phyloP scores from a whole-genome alignment of 2,329 filamentous ascomycete species.

The Elsinoe perseae region DNA sequence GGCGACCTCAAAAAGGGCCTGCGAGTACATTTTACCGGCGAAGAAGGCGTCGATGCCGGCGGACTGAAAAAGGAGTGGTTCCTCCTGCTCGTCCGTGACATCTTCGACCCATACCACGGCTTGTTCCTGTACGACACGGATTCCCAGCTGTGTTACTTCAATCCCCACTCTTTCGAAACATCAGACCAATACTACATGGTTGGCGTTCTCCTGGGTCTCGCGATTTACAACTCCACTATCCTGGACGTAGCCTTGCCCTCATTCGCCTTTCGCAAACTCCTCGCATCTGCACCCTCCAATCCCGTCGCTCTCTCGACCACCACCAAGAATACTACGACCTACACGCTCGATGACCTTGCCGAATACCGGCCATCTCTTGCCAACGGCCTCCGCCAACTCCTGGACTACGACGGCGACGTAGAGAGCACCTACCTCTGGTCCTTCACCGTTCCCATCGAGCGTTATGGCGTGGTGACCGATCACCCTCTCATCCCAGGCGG shows the following conservation, averaged over 20 bases:
- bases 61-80: constrained; percentile 95
- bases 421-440: constrained; percentile 71
- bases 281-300: constrained; percentile 64
- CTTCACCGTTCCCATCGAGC: constrained; percentile 69
- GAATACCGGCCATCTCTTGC: constrained; percentile 74
- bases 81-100: constrained; percentile 73
- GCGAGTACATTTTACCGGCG: constrained; percentile 74
- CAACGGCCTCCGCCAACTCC: constrained; percentile 62
- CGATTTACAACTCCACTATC: constrained; percentile 93
- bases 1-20: constrained; percentile 88
- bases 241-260: constrained; percentile 80
- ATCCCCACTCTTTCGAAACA: constrained; percentile 79
- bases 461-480: constrained; percentile 60
- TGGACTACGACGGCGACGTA: constrained; percentile 80
- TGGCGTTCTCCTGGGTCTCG: constrained; percentile 76
- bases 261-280: constrained; percentile 80
- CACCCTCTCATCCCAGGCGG: constrained; percentile 68
- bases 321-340: constrained; percentile 49
- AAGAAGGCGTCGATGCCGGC: constrained; percentile 86
- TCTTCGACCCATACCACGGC: constrained; percentile 87
- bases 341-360: constrained; percentile 72
- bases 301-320: constrained; percentile 25
- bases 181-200: constrained; percentile 89
- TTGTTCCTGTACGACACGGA: constrained; percentile 90
- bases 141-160: constrained; percentile 87